Evolutionary conservation across 495 filamentous ascomycete species (phyloP).

Genomic region (Tuber borchii): DNA sequence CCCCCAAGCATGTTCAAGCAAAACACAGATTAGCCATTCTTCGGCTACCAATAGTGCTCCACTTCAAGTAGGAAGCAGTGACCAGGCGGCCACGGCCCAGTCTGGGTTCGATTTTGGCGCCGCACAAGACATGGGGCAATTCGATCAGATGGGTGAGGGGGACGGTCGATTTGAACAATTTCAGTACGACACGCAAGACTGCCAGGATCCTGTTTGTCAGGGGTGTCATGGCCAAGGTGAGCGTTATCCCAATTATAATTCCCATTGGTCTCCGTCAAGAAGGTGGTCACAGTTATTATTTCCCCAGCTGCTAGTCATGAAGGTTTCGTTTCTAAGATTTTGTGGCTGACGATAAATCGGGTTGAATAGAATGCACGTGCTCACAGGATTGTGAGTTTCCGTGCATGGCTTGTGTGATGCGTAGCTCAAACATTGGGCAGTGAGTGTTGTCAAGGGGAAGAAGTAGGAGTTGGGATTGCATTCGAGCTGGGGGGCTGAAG

Average conservation of each 20-base stretch:
- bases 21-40: background rate
- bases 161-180: background rate
- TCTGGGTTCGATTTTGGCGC: background rate
- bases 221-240: background rate
- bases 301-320: background rate
- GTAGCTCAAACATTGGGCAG: too few relatives aligned
- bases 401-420: background rate
- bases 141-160: background rate
- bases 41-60: background rate
- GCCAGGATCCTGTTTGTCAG: background rate
- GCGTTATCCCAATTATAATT: too few relatives aligned
- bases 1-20: background rate
- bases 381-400: background rate
- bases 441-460: too few relatives aligned
- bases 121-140: background rate
- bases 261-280: background rate
- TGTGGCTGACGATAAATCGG: background rate
- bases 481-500: background rate
- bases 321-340: background rate
- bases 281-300: background rate
- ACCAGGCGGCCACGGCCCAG: background rate
- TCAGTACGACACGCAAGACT: background rate
- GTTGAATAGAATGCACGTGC: background rate
- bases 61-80: background rate
- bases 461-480: too few relatives aligned